A percentile compares a stretch with the other conserved stretches of the same genome.
phyloP scores from a whole-genome alignment of 495 filamentous ascomycete species.

The Endocarpon pusillum region DNA sequence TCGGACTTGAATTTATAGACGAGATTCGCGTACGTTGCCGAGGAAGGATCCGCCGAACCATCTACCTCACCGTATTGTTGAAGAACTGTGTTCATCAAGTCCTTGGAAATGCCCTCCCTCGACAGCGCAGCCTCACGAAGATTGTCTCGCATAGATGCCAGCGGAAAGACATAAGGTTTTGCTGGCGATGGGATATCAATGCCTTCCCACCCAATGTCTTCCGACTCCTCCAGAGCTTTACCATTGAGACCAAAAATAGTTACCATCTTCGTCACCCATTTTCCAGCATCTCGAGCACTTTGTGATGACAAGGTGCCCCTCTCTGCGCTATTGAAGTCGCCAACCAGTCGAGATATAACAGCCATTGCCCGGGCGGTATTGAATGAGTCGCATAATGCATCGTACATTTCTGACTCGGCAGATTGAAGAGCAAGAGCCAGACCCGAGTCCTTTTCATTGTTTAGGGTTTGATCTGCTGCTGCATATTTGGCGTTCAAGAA shows the following conservation, averaged over 20 bases:
- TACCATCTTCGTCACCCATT: constrained; percentile 72
- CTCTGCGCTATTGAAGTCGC: constrained; percentile 49
- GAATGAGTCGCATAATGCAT: constrained; percentile 72
- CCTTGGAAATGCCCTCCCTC: constrained; percentile 17
- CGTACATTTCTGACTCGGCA: constrained; percentile 45
- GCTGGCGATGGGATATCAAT: constrained; percentile 43
- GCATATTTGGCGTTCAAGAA: constrained; percentile 54
- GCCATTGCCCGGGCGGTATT: constrained; percentile 67
- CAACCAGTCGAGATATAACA: constrained; percentile 55
- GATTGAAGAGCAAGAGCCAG: constrained; percentile 34
- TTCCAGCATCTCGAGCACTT: constrained; percentile 42
- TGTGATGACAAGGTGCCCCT: constrained; percentile 37
- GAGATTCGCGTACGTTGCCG: constrained; percentile 22
- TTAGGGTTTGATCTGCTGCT: constrained; percentile 21
- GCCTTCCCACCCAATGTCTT: constrained; percentile 69
- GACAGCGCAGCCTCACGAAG: constrained; percentile 40
- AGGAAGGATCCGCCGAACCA: neutral
- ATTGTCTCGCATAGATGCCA: constrained; percentile 50
- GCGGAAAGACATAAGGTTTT: constrained; percentile 45
- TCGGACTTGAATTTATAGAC: constrained; percentile 22
- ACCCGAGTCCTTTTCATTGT: constrained; percentile 14
- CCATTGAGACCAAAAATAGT: constrained; percentile 73
- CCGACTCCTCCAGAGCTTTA: constrained; percentile 32
- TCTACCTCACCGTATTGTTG: constrained; percentile 5
- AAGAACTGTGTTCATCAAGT: constrained; percentile 11